These are phyloP conservation scores for Penicillium occitanis DNA, from an alignment of 2,329 filamentous ascomycete species.

Conservation along the genomic window DNA sequence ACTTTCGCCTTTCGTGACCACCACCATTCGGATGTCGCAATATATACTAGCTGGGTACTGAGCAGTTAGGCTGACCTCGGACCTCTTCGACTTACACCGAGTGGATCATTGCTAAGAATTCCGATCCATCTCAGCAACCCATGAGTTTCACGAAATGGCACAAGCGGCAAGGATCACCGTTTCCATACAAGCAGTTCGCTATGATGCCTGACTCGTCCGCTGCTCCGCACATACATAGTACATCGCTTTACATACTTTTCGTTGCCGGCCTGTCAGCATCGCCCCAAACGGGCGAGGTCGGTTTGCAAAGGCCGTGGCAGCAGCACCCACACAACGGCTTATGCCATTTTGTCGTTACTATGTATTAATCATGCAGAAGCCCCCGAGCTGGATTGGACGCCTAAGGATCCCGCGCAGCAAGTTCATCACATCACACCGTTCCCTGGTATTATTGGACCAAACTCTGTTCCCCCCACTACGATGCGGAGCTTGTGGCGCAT, in stretches of 20 bases:
- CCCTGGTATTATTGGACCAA: constrained; percentile 17
- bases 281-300: not conserved
- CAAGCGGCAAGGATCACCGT: not conserved
- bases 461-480: constrained; percentile 15
- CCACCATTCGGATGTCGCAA: not conserved
- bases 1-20: not conserved
- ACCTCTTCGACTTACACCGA: not conserved
- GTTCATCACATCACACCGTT: constrained; percentile 23
- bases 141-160: not conserved
- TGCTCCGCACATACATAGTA: constrained; percentile 1
- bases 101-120: not conserved
- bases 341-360: constrained; percentile 9
- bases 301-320: not conserved
- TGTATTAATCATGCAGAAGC: not conserved
- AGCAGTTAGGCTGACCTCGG: not conserved
- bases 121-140: not conserved
- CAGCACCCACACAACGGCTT: not conserved
- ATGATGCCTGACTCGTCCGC: not conserved
- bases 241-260: constrained; percentile 1
- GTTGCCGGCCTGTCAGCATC: not conserved
- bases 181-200: not conserved
- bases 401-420: constrained; percentile 13
- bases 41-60: not conserved
- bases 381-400: constrained; percentile 15
- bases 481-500: constrained; percentile 18